phyloP scores from a whole-genome alignment of 139 green algal genomes.

The Chlamydomonas sp. region DNA sequence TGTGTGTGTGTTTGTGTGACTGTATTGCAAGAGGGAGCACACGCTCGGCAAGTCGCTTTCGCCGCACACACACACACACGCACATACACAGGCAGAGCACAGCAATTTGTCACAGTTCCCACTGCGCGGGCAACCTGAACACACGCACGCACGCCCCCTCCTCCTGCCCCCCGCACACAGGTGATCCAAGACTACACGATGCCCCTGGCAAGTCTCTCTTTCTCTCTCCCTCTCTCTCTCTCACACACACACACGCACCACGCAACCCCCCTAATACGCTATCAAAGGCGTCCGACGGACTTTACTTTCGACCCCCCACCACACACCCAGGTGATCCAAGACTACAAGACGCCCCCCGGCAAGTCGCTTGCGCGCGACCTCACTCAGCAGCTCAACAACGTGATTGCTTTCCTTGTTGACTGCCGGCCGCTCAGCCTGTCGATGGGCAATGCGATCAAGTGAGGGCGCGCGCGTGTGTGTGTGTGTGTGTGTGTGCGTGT shows the following conservation, averaged over 20 bases:
- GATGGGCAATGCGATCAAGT: constrained; percentile 91
- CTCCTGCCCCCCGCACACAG: not conserved
- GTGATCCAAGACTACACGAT: no score
- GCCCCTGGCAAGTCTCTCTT: not conserved
- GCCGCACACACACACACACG: no score
- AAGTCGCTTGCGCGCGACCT: constrained; percentile 75
- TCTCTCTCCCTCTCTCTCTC: not conserved
- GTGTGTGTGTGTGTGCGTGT: not conserved
- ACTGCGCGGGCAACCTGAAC: not conserved
- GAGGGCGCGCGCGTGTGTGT: no score
- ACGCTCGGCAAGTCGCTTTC: not conserved
- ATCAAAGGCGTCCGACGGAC: no score
- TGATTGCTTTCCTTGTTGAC: constrained; percentile 75
- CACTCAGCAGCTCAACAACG: constrained; percentile 59
- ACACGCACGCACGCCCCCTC: not conserved
- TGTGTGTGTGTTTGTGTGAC: constrained; percentile 4
- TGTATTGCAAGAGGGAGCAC: not conserved
- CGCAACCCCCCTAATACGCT: no score
- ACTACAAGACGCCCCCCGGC: constrained; percentile 65
- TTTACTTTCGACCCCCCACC: not conserved
- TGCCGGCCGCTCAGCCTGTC: constrained; percentile 76
- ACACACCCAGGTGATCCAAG: constrained; percentile 54
- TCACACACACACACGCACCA: no score
- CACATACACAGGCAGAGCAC: no score
- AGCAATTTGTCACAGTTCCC: not conserved